These are phyloP conservation scores for Colletotrichum liaoningense DNA, from an alignment of 2,329 filamentous ascomycete genomes.

Conservation along the genomic window DNA sequence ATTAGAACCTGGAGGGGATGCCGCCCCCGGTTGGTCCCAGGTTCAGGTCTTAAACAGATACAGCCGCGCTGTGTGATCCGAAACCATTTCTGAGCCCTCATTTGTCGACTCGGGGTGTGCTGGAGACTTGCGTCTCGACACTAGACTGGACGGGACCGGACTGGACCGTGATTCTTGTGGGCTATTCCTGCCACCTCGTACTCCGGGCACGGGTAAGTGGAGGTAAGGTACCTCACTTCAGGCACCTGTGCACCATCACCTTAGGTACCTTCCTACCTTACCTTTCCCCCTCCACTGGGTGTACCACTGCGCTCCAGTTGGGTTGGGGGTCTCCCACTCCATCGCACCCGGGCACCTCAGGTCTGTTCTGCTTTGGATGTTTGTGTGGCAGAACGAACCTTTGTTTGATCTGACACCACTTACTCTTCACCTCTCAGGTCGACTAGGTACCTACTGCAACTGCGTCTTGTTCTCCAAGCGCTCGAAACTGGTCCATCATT, in stretches of 20 bases:
- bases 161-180: constrained; percentile 27
- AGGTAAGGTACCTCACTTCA: neutral
- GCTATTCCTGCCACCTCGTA: constrained; percentile 1
- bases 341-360: neutral
- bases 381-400: constrained; percentile 12
- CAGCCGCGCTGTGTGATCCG: constrained; percentile 24
- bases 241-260: neutral
- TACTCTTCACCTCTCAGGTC: constrained; percentile 6
- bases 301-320: neutral
- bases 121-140: constrained; percentile 18
- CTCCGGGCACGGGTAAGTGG: neutral
- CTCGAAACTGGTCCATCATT: neutral
- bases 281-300: neutral
- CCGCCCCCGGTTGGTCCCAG: neutral
- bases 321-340: neutral
- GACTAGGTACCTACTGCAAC: neutral
- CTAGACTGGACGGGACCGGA: constrained; percentile 28
- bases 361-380: constrained; percentile 1
- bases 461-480: constrained; percentile 11
- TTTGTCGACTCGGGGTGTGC: constrained; percentile 17
- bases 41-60: constrained; percentile 18
- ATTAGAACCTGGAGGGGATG: constrained; percentile 1
- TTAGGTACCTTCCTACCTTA: neutral
- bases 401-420: constrained; percentile 17
- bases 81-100: constrained; percentile 26